Percentiles rank a stretch among this genome's conserved stretches.
phyloP scores from a whole-genome alignment of 352 stramenopile genomes.

The Aphanomyces cochlioides region DNA sequence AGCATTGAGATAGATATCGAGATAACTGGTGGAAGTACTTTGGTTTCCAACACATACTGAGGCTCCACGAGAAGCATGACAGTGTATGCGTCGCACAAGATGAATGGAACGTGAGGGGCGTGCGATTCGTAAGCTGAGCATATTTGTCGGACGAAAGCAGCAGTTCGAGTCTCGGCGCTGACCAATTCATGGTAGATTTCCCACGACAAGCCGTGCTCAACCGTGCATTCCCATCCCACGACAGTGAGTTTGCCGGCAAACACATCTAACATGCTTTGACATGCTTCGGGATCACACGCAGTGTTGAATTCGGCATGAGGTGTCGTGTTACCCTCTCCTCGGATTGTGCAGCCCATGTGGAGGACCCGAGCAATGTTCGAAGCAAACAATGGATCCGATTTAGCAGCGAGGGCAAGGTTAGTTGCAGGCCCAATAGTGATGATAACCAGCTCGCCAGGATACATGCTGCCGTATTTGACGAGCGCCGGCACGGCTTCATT shows the following conservation, averaged over 20 bases:
- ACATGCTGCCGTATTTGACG: conserved; percentile 50
- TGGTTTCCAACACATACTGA: background rate
- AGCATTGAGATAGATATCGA: background rate
- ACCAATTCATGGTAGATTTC: conserved; percentile 49
- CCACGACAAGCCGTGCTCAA: conserved; percentile 58
- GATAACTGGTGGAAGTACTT: background rate
- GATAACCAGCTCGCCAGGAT: conserved; percentile 69
- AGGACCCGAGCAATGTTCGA: conserved; percentile 33
- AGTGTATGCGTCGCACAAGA: conserved; percentile 71
- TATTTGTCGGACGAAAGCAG: conserved; percentile 11
- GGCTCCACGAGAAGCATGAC: conserved; percentile 56
- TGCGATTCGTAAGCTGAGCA: conserved; percentile 29
- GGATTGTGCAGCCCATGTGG: conserved; percentile 64
- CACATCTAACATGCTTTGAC: conserved; percentile 59
- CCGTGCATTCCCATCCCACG: conserved; percentile 65
- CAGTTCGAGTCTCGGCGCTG: background rate
- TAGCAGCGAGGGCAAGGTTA: conserved; percentile 70
- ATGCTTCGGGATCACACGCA: conserved; percentile 73
- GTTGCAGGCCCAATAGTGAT: conserved; percentile 69
- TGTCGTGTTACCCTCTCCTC: conserved; percentile 67
- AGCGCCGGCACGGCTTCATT: conserved; percentile 70
- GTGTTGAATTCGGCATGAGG: conserved; percentile 76
- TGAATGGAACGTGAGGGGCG: conserved; percentile 42
- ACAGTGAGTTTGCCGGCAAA: conserved; percentile 54
- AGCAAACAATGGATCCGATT: conserved; percentile 66